Evolutionary conservation across 129 eudicot genomes (phyloP).

Genomic region (Escallonia herrerae): DNA sequence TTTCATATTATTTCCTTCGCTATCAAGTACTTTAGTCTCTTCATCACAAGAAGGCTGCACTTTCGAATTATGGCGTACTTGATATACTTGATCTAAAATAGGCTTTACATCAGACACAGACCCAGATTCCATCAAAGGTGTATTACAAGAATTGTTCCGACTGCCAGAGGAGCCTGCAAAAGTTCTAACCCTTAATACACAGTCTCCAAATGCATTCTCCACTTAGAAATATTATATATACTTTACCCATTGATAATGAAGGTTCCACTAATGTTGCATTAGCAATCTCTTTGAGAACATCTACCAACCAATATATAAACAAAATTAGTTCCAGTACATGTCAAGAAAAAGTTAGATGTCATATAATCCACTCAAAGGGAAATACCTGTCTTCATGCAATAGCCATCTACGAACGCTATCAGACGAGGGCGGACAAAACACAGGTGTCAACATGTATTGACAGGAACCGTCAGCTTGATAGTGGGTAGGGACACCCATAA

Average conservation of each 20-base stretch:
- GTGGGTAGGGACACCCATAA: conserved; percentile 46
- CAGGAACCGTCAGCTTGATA: conserved; percentile 57
- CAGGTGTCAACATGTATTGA: conserved; percentile 71
- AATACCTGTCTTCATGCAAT: conserved; percentile 31
- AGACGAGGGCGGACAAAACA: conserved; percentile 62
- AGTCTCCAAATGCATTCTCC: conserved; percentile 1
- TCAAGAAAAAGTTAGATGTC: conserved; percentile 2
- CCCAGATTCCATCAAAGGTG: conserved; percentile 17
- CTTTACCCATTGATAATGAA: conserved; percentile 26
- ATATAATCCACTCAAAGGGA: background rate
- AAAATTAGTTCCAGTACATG: background rate
- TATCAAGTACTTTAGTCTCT: conserved; percentile 6
- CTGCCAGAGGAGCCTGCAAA: conserved; percentile 23
- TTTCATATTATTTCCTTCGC: conserved; percentile 12
- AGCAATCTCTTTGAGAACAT: conserved; percentile 10
- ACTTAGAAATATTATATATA: conserved; percentile 4
- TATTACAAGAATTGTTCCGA: conserved; percentile 21
- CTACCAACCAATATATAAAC: conserved; percentile 7
- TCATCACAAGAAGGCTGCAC: conserved; percentile 16
- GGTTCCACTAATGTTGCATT: conserved; percentile 17
- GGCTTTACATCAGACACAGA: conserved; percentile 14
- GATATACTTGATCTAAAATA: conserved; percentile 14
- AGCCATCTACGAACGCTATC: conserved; percentile 60
- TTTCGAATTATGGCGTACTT: conserved; percentile 25
- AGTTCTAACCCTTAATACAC: conserved; percentile 6